phyloP scores from a whole-genome alignment of 2,329 filamentous ascomycete genomes.

The Clarireedia sp. region DNA sequence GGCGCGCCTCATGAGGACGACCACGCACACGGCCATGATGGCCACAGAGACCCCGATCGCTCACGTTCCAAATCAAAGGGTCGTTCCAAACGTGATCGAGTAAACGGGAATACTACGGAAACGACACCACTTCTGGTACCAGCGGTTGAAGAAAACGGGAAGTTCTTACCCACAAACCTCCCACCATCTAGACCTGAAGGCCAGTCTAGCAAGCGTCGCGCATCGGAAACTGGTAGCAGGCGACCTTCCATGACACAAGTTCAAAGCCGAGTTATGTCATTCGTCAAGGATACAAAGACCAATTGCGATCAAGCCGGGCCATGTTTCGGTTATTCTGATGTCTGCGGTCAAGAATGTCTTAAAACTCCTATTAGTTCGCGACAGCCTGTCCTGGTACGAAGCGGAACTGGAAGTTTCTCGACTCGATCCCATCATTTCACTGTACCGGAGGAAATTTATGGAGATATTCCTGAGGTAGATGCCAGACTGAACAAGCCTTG shows the following conservation, averaged over 20 bases:
- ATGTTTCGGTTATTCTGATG: constrained; percentile 58
- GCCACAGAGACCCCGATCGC: neutral
- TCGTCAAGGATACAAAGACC: constrained; percentile 55
- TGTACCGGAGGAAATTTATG: constrained; percentile 3
- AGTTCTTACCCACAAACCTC: neutral
- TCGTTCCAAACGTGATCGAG: neutral
- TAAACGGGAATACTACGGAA: constrained; percentile 20
- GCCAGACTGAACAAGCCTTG: constrained; percentile 5
- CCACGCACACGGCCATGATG: neutral
- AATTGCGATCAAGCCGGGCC: constrained; percentile 54
- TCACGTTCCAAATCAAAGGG: neutral
- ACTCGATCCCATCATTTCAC: constrained; percentile 1
- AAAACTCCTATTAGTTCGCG: constrained; percentile 23
- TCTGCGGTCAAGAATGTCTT: constrained; percentile 58
- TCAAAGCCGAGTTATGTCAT: constrained; percentile 51
- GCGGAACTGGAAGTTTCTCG: constrained; percentile 12
- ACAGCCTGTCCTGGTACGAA: constrained; percentile 10
- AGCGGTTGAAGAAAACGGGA: constrained; percentile 11
- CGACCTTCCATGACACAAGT: constrained; percentile 48
- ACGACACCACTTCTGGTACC: constrained; percentile 23
- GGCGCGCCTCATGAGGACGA: constrained; percentile 21
- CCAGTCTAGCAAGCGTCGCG: constrained; percentile 4
- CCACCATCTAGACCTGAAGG: neutral
- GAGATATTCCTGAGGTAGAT: neutral
- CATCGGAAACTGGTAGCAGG: constrained; percentile 22